phyloP scores from a whole-genome alignment of 129 eudicot genomes.

The Lactuca saligna region DNA sequence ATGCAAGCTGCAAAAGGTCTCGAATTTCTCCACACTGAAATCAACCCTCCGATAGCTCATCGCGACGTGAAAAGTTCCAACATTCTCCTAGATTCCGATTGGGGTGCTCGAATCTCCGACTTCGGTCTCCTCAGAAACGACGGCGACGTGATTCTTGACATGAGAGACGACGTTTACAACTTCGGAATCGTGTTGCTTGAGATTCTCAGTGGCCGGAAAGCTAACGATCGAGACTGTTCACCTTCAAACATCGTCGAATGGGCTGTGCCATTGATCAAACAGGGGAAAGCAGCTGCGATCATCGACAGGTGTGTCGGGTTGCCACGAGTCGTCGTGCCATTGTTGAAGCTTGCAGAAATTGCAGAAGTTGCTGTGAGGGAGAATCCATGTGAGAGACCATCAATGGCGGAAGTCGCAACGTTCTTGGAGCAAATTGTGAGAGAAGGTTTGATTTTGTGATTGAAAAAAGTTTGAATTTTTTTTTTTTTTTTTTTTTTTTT shows the following conservation, averaged over 20 bases:
- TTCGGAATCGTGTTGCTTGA: conserved; percentile 85
- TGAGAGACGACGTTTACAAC: conserved; percentile 67
- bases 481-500: background rate
- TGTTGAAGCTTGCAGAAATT: conserved; percentile 80
- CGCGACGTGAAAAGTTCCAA: conserved; percentile 84
- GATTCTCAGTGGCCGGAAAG: conserved; percentile 84
- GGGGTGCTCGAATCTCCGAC: conserved; percentile 85
- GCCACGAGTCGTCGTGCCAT: conserved; percentile 86
- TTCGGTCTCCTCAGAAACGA: conserved; percentile 72
- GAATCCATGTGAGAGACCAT: conserved; percentile 65
- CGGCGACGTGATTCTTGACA: conserved; percentile 48
- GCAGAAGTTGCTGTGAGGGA: conserved; percentile 82
- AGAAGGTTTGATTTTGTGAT: conserved; percentile 71
- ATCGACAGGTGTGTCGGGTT: conserved; percentile 71
- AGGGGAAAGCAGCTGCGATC: conserved; percentile 78
- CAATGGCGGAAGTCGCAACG: conserved; percentile 58
- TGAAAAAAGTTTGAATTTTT: conserved; percentile 4
- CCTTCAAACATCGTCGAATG: conserved; percentile 79
- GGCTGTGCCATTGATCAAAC: conserved; percentile 84
- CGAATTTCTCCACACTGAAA: conserved; percentile 79
- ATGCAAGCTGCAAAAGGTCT: conserved; percentile 97
- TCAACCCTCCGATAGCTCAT: conserved; percentile 74
- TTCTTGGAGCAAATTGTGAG: conserved; percentile 67
- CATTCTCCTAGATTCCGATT: conserved; percentile 76
- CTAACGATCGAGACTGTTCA: conserved; percentile 67